Evolutionary conservation across 305 asterid species (phyloP).

Genomic region (Stenogyne calaminthoides): DNA sequence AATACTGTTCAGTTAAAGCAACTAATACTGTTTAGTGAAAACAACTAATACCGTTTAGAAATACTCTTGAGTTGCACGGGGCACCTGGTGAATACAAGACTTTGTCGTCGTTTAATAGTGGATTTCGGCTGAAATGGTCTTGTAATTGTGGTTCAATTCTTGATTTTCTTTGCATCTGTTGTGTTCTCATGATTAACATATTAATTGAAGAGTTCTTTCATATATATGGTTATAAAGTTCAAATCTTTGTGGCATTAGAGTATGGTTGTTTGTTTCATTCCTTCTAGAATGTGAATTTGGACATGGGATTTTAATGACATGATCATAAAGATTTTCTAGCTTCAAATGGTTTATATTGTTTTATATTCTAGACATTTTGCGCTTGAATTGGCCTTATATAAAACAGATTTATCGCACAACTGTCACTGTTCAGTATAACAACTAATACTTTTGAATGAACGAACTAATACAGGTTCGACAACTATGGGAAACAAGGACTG

Average conservation of each 20-base stretch:
- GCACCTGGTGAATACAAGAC: too few species aligned
- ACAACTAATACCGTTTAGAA: too few species aligned
- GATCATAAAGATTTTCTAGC: background rate
- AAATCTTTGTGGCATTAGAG: too few species aligned
- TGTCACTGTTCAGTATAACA: too few species aligned
- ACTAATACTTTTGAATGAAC: background rate
- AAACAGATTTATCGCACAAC: too few species aligned
- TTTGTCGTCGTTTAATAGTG: background rate
- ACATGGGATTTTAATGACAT: background rate
- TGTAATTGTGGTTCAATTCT: background rate
- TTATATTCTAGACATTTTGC: too few species aligned
- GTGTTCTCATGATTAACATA: background rate
- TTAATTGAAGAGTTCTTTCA: too few species aligned
- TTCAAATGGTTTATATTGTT: background rate
- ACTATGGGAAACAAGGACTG: conserved; percentile 85
- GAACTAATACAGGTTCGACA: conserved; percentile 56
- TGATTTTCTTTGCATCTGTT: background rate
- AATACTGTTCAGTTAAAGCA: too few species aligned
- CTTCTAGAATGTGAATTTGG: background rate
- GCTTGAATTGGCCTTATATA: too few species aligned
- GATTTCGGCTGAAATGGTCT: background rate
- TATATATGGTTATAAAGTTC: too few species aligned
- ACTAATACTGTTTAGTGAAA: too few species aligned
- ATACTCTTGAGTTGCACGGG: too few species aligned
- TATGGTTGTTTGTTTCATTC: background rate